Evolutionary conservation across 2,329 filamentous ascomycete genomes (phyloP).

Genomic region (Fusarium anthophilum): DNA sequence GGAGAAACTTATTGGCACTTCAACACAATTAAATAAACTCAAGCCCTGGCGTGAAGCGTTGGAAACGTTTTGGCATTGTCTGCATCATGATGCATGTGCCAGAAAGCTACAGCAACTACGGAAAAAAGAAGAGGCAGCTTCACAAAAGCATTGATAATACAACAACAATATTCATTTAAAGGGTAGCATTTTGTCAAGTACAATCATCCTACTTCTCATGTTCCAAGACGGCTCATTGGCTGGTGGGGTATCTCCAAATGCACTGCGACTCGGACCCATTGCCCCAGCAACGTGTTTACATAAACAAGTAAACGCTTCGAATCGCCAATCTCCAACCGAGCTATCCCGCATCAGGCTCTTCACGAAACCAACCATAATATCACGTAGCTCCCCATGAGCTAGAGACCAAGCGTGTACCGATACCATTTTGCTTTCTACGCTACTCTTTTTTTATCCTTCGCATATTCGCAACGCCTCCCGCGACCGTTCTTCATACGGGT

Average conservation of each 20-base stretch:
- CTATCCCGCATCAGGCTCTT: slow-evolving; percentile 36
- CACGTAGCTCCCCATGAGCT: slow-evolving; percentile 33
- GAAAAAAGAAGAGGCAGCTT: not conserved
- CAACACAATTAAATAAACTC: not conserved
- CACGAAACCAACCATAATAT: slow-evolving; percentile 38
- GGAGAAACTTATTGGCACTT: no score
- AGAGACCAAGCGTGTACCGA: not conserved
- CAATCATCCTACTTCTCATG: not conserved
- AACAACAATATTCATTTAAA: not conserved
- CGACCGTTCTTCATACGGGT: slow-evolving; percentile 34
- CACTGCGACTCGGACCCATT: not conserved
- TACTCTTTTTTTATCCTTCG: not conserved
- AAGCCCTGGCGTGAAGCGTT: not conserved
- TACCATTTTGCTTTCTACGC: slow-evolving; percentile 14
- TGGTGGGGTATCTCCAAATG: slow-evolving; percentile 13
- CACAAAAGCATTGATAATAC: not conserved
- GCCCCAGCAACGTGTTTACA: slow-evolving; percentile 30
- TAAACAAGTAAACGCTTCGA: slow-evolving; percentile 40
- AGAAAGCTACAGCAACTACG: not conserved
- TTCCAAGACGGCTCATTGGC: not conserved
- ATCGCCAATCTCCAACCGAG: slow-evolving; percentile 40
- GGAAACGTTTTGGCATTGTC: not conserved
- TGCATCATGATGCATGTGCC: not conserved
- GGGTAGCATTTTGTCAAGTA: not conserved
- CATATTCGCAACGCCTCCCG: slow-evolving; percentile 40